Evolutionary conservation across 2,329 filamentous ascomycete species (phyloP), one percentile per base, ranked within the genome.

Genomic region (Cadophora sp.): DNA sequence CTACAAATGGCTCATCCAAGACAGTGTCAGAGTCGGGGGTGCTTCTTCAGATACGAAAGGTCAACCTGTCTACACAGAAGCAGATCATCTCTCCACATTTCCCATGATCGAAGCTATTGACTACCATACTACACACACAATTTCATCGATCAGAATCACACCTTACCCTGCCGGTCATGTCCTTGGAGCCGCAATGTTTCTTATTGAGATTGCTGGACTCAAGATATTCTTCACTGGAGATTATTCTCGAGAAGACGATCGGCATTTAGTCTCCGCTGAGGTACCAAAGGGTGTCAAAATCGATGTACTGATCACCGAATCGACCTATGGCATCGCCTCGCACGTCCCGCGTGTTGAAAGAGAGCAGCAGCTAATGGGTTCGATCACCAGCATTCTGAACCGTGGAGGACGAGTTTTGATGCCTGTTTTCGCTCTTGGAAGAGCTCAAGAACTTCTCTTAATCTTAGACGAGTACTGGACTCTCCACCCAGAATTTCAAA

Each of bases 1-100:
- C 78, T 99, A 99, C 86, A 98, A 98, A 81, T 98, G 96, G 95
- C 88, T 98, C 61, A 97, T 98, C 70, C 94, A 97, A 79, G 96
- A 99, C 80, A 97, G 94, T 72, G 93, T 99, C 53, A 90, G 96
- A 67, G 94, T 99, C 36, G 91, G 91, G 77, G 91, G 89, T 76
- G 89, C 86, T 4, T 88, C 87, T 1, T 88, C 87, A 11, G 70
- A 83, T 0, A 84, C 92, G 75, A 63, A 47, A 27, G 61, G 61
- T 9, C 85, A 96, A 84, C 84, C 93, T 76, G 88, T 98, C 55
- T 99, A 97, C 78, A 97, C 93, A 1, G 96, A 99, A 80, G 91
- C 95, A 73, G 96, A 99, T 77, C 94, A 98, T 79, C 85, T 97
- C 33, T 94, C 93, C 70, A 98, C 95, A 0, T 95, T 98, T 68